Percentiles rank a stretch among this genome's conserved stretches.
Conservation (phyloP, 1,139 yeast species). For the Blastobotrys malaysiensis region DNA sequence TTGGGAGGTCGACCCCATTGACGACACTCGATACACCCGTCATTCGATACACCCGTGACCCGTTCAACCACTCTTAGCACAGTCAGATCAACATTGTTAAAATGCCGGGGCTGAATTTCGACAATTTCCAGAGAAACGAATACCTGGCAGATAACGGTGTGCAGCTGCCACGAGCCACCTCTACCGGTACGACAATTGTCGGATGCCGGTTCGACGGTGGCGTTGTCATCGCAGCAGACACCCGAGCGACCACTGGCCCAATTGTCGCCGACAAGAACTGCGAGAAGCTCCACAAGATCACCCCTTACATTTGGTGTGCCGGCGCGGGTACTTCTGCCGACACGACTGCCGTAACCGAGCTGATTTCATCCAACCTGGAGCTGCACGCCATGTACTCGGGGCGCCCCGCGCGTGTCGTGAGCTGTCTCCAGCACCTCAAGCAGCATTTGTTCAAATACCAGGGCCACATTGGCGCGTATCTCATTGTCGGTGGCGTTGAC, state of each 20-base stretch:
- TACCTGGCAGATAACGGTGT: conserved; percentile 66
- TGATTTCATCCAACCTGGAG: conserved; percentile 86
- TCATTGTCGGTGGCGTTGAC: conserved; percentile 95
- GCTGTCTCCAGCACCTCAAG: conserved; percentile 87
- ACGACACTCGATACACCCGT: background rate
- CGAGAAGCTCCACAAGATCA: conserved; percentile 86
- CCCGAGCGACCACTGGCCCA: conserved; percentile 93
- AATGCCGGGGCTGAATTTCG: conserved; percentile 91
- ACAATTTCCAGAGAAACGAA: conserved; percentile 84
- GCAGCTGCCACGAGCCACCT: conserved; percentile 79
- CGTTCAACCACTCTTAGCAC: no score
- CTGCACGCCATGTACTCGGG: conserved; percentile 77
- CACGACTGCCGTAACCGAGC: conserved; percentile 92
- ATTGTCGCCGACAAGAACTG: conserved; percentile 98
- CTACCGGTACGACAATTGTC: conserved; percentile 97
- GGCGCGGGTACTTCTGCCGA: conserved; percentile 99
- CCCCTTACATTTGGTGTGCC: conserved; percentile 98
- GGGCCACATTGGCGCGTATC: conserved; percentile 94
- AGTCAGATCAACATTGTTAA: conserved; percentile 9
- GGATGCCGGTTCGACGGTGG: conserved; percentile 92
- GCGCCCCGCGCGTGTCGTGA: conserved; percentile 87
- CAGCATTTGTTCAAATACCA: conserved; percentile 95
- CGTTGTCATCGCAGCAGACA: conserved; percentile 96
- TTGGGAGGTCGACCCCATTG: background rate
- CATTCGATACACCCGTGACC: no score